Evolutionary conservation across 2,329 filamentous ascomycete genomes (phyloP), one percentile per base, ranked within the genome.

Genomic region (Aspergillus udagawae): DNA sequence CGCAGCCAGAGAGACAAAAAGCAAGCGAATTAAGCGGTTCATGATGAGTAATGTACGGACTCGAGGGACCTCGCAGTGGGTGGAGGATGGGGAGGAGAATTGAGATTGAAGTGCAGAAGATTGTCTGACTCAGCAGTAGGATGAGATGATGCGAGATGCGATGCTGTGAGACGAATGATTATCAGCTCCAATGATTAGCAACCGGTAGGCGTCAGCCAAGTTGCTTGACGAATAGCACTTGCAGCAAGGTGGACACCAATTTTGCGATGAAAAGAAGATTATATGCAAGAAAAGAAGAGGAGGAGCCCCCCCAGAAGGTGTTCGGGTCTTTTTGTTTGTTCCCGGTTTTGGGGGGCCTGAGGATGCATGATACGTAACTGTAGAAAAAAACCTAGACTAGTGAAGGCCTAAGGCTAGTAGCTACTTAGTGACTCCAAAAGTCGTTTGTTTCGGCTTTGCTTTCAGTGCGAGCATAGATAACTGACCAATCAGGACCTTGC

Each of bases 1-100:
- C n/a, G 67, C 62, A 57, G 67, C 54, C 53, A 70, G 49, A 28
- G 65, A 65, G 42, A 70, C 44, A 27, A 68, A 57, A 17, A 70
- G 60, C 9, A 69, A 28, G 45, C 68, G 66, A 45, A 68, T 42
- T 29, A 69, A 50, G 48, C 56, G 57, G 52, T 53, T 63, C 56
- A 60, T 59, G 48, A 51, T n/a, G 44, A 7, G 17, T 3, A 23
- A 27, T 27, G 23, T 14, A 47, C 20, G n/a, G 9, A 6, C n/a
- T 23, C 6, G 23, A 44, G 41, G n/a, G 17, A 12, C 21, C n/a
- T 44, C 21, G 21, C 10, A 14, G 23, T 20, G 2, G n/a, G 42
- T 45, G 8, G 8, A 14, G 8, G 42, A 45, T 23, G 21, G 10
- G 9, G 8, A 45, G 20, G 38, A 21, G 10, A 14, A 21, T 23